Conservation (phyloP, 2,329 filamentous ascomycete species). For the Botrytis porri region DNA sequence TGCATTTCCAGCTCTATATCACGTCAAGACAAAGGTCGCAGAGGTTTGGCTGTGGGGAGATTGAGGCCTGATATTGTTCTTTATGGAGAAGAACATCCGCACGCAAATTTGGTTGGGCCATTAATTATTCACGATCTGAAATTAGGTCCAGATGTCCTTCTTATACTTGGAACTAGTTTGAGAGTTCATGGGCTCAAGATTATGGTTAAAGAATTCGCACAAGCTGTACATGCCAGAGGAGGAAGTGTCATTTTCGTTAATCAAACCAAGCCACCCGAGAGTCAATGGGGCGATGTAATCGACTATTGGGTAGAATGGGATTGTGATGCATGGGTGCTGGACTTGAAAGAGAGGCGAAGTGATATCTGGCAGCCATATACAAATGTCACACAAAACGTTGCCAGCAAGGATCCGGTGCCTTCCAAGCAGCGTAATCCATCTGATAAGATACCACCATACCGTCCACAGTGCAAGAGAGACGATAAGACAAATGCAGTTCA, state of each 20-base stretch:
- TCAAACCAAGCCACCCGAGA: conserved; percentile 68
- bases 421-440: not conserved
- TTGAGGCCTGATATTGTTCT: conserved; percentile 70
- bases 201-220: conserved; percentile 69
- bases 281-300: conserved; percentile 68
- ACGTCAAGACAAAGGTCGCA: conserved; percentile 62
- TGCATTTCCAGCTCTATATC: conserved; percentile 62
- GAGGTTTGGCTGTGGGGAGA: conserved; percentile 64
- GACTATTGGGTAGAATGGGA: conserved; percentile 76
- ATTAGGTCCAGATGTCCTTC: conserved; percentile 61
- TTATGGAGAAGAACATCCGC: conserved; percentile 71
- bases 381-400: conserved; percentile 21
- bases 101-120: conserved; percentile 63
- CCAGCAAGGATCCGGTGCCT: conserved; percentile 21
- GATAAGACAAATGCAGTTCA: conserved; percentile 35
- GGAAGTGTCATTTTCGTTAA: conserved; percentile 73
- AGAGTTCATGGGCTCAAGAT: conserved; percentile 69
- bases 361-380: conserved; percentile 38
- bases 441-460: conserved; percentile 11
- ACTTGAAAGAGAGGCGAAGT: conserved; percentile 44
- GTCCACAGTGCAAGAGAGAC: conserved; percentile 33
- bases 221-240: conserved; percentile 61
- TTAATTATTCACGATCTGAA: conserved; percentile 66
- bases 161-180: conserved; percentile 69
- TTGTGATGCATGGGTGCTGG: conserved; percentile 68